Evolutionary conservation across 148 eudicot genomes (phyloP), one percentile per base, ranked within the genome.

Genomic region (Gaultheria prostrata): DNA sequence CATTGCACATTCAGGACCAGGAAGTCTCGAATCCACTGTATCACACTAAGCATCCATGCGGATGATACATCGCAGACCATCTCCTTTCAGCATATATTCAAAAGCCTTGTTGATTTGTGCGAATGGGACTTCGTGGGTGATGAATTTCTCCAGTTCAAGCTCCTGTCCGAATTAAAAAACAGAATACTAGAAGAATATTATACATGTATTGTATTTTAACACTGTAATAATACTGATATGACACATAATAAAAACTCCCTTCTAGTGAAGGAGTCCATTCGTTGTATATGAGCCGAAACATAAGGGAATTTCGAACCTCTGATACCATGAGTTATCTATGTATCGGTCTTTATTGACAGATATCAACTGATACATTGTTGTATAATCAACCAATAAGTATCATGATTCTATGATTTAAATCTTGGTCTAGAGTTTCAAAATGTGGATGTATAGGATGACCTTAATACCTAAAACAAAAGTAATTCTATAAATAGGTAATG

Each of bases 51-150:
- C 49, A 1, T 70, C 85, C 85, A 84, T 84, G 39, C 78, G 54
- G 28, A 84, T 84, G 53, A 84, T 84, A 82, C 85, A 84, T 30
- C 82, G 78, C 24, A 84, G 51, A 53, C 82, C 30, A 32, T 83
- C 85, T 4, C 93, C 91, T 1, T 84, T 90, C 18, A 82, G 84
- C 93, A 91, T 91, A 83, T 71, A 84, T 35, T 91, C 92, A 28
- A 89, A 91, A 9, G 92, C 92, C 87, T 88, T 91, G 88, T 91
- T 91, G 65, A 91, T 91, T 79, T 90, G 90, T 8, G 88, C 79
- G 87, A 91, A 88, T 30, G 90, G 59, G 20, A 90, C 86, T 82
- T 81, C 70, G 24, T 91, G 92, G 1, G 93, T 91, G 75, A 90
- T 87, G 86, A 91, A 91, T 71, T 91, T 91, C 39, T 91, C 93